phyloP scores from a whole-genome alignment of 495 filamentous ascomycete genomes.

The Talaromyces liani region DNA sequence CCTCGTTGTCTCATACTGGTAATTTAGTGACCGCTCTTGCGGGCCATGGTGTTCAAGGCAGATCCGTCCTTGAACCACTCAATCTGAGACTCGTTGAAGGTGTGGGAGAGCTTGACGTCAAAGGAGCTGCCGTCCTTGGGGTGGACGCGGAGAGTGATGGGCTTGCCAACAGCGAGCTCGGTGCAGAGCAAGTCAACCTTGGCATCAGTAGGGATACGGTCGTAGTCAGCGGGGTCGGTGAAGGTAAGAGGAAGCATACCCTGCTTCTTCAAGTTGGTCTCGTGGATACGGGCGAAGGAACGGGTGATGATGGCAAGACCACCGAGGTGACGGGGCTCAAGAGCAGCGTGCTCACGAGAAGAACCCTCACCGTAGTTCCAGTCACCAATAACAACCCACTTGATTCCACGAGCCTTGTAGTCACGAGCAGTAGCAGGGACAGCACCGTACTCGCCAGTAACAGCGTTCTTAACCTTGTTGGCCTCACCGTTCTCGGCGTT shows the following conservation, averaged over 20 bases:
- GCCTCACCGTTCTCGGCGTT: slow-evolving; percentile 94
- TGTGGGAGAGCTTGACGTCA: slow-evolving; percentile 81
- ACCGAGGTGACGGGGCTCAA: slow-evolving; percentile 95
- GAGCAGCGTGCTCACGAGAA: slow-evolving; percentile 95
- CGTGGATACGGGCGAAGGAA: slow-evolving; percentile 97
- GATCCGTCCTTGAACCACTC: slow-evolving; percentile 98
- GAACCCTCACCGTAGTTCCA: slow-evolving; percentile 99
- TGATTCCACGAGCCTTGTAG: slow-evolving; percentile 93
- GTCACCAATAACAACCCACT: slow-evolving; percentile 98
- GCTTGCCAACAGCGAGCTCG: slow-evolving; percentile 86
- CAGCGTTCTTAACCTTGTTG: slow-evolving; percentile 94
- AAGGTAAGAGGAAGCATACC: slow-evolving; percentile 99
- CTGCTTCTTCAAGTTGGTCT: slow-evolving; percentile 99
- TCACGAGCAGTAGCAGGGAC: slow-evolving; percentile 94
- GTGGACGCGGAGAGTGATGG: slow-evolving; percentile 85
- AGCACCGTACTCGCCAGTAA: slow-evolving; percentile 72
- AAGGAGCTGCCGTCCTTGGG: slow-evolving; percentile 66
- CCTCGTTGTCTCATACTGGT: background rate
- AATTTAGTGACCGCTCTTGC: slow-evolving; percentile 47
- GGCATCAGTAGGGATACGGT: slow-evolving; percentile 91
- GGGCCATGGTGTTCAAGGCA: slow-evolving; percentile 95
- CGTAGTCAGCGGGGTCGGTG: slow-evolving; percentile 89
- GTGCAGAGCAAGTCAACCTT: slow-evolving; percentile 87
- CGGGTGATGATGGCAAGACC: slow-evolving; percentile 95
- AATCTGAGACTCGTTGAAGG: slow-evolving; percentile 95